phyloP scores from a whole-genome alignment of 1,284 basidiomycete species.

The Sanghuangporus baumii region DNA sequence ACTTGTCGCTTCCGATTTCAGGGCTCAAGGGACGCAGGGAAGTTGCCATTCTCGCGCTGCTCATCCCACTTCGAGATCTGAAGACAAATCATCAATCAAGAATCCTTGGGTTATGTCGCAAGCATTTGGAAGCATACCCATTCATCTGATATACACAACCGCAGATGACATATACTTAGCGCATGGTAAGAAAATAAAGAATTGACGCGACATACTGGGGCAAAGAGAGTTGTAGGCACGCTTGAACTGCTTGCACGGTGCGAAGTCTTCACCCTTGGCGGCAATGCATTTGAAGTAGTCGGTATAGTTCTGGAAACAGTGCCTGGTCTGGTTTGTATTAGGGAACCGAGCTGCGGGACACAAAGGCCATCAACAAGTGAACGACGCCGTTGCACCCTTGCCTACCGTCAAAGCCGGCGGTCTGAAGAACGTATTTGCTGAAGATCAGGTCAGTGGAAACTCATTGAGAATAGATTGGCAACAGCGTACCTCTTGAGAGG shows the following conservation, averaged over 20 bases:
- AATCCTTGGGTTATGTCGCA: constrained; percentile 5
- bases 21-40: constrained; percentile 86
- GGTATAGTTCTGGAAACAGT: constrained; percentile 96
- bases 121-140: constrained; percentile 51
- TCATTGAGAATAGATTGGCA: neutral
- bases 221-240: constrained; percentile 95
- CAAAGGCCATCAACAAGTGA: neutral
- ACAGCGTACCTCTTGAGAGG: constrained; percentile 45
- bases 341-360: constrained; percentile 77
- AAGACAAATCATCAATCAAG: constrained; percentile 14
- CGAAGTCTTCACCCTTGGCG: constrained; percentile 97
- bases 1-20: constrained; percentile 30
- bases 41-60: constrained; percentile 86
- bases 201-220: constrained; percentile 70
- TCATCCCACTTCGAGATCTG: constrained; percentile 88
- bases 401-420: constrained; percentile 81
- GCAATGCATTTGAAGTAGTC: constrained; percentile 98
- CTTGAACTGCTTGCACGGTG: constrained; percentile 99
- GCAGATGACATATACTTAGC: constrained; percentile 12
- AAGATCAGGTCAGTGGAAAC: constrained; percentile 15
- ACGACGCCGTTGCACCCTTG: neutral
- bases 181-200: neutral
- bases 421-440: constrained; percentile 82
- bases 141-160: constrained; percentile 51
- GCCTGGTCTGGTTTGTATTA: constrained; percentile 91